phyloP scores from a whole-genome alignment of 2,329 filamentous ascomycete genomes.

The Cladobotryum mycophilum region DNA sequence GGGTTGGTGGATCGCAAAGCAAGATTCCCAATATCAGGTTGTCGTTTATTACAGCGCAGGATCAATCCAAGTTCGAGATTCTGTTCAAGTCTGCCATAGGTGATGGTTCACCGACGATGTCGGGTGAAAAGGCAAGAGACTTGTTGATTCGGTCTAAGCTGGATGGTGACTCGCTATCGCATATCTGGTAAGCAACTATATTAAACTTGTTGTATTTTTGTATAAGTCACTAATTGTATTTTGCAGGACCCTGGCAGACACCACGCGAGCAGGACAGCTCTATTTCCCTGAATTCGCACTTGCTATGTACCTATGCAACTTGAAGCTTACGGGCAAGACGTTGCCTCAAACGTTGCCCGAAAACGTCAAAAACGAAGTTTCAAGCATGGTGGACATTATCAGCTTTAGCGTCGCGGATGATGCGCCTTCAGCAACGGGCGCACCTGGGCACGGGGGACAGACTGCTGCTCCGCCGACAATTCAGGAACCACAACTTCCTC shows the following conservation, averaged over 20 bases:
- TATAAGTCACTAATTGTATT: constrained; percentile 10
- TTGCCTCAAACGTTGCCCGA: constrained; percentile 73
- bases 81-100: constrained; percentile 94
- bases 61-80: constrained; percentile 96
- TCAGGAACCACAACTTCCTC: constrained; percentile 67
- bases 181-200: constrained; percentile 67
- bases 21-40: constrained; percentile 92
- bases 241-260: constrained; percentile 82
- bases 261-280: constrained; percentile 90
- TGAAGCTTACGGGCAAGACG: constrained; percentile 81
- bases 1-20: constrained; percentile 48
- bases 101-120: constrained; percentile 75
- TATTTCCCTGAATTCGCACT: constrained; percentile 97
- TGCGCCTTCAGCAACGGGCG: constrained; percentile 51
- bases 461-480: constrained; percentile 47
- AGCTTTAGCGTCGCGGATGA: constrained; percentile 87
- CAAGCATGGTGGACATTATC: constrained; percentile 99
- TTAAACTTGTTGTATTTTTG: not conserved
- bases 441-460: constrained; percentile 59
- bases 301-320: constrained; percentile 96
- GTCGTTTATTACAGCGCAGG: constrained; percentile 90
- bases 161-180: constrained; percentile 77
- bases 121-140: constrained; percentile 87
- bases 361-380: constrained; percentile 89
- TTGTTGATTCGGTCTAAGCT: constrained; percentile 83